A percentile compares a stretch with the other conserved stretches of the same genome.
Conservation (phyloP, 2,329 filamentous ascomycete genomes). For the Colletotrichum shisoi region DNA sequence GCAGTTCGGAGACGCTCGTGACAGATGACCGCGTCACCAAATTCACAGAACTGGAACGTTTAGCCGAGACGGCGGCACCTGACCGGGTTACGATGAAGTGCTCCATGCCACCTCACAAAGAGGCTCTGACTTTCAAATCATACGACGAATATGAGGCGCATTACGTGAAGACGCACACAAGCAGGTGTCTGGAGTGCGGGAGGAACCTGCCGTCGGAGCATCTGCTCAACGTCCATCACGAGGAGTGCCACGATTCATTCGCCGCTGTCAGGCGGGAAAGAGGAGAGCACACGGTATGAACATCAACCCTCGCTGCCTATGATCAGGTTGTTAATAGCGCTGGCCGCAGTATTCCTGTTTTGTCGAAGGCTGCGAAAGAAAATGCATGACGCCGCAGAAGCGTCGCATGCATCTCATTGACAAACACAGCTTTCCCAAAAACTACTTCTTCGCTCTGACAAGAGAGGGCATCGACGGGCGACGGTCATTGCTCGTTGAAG, state of each 20-base stretch:
- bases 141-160: conserved; percentile 88
- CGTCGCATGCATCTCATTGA: conserved; percentile 88
- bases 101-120: conserved; percentile 79
- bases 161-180: conserved; percentile 80
- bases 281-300: conserved; percentile 82
- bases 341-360: conserved; percentile 79
- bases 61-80: conserved; percentile 46
- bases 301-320: too few species aligned
- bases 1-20: conserved; percentile 29
- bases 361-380: conserved; percentile 83
- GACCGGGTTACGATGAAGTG: conserved; percentile 71
- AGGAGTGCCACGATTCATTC: conserved; percentile 89
- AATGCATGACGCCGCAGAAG: conserved; percentile 84
- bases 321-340: conserved; percentile 35
- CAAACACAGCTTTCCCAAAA: conserved; percentile 89
- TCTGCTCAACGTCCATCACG: conserved; percentile 82
- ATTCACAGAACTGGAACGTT: conserved; percentile 66
- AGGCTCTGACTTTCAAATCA: conserved; percentile 72
- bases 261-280: conserved; percentile 73
- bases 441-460: conserved; percentile 87
- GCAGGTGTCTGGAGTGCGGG: conserved; percentile 83
- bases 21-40: conserved; percentile 56
- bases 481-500: conserved; percentile 76
- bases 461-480: conserved; percentile 89
- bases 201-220: conserved; percentile 88